Evolutionary conservation across 371 early-diverging fungal species (phyloP).

Genomic region (Nematocida homosporus): DNA sequence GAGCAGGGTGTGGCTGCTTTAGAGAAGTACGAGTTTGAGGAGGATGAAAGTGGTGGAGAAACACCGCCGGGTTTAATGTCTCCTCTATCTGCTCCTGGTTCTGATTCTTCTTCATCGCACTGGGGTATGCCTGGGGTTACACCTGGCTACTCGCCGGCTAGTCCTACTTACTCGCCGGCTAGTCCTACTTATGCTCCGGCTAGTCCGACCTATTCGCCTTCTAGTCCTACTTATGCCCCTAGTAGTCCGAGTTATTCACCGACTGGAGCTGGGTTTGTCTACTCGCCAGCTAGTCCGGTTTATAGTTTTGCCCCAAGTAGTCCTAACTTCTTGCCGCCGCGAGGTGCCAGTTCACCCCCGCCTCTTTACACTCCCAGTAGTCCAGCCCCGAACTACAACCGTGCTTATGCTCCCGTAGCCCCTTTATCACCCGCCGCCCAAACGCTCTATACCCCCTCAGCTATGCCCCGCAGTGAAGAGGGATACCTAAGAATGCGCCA

Average conservation of each 20-base stretch:
- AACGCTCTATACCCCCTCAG: neutral
- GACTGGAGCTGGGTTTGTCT: neutral
- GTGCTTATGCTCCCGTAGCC: neutral
- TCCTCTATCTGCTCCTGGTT: conserved; percentile 5
- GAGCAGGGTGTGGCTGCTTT: conserved; percentile 51
- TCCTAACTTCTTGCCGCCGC: too few species aligned
- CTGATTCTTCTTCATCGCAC: too few species aligned
- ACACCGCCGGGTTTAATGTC: conserved; percentile 25
- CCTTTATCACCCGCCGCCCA: neutral
- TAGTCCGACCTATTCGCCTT: conserved; percentile 67
- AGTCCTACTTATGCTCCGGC: conserved; percentile 65
- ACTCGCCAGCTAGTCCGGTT: neutral
- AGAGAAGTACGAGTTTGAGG: conserved; percentile 59
- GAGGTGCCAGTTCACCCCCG: neutral
- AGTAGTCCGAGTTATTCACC: neutral
- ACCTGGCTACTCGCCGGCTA: conserved; percentile 73
- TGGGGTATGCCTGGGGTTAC: conserved; percentile 57
- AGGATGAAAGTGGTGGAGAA: conserved; percentile 44
- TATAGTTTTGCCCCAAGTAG: neutral
- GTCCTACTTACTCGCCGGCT: conserved; percentile 73
- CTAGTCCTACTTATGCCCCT: conserved; percentile 70
- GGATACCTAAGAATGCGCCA: neutral
- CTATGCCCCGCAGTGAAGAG: neutral
- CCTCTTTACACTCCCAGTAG: neutral
- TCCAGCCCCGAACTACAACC: neutral